These are phyloP conservation scores for Sphaerulina musiva DNA, from an alignment of 2,329 filamentous ascomycete genomes.

Conservation along the genomic window DNA sequence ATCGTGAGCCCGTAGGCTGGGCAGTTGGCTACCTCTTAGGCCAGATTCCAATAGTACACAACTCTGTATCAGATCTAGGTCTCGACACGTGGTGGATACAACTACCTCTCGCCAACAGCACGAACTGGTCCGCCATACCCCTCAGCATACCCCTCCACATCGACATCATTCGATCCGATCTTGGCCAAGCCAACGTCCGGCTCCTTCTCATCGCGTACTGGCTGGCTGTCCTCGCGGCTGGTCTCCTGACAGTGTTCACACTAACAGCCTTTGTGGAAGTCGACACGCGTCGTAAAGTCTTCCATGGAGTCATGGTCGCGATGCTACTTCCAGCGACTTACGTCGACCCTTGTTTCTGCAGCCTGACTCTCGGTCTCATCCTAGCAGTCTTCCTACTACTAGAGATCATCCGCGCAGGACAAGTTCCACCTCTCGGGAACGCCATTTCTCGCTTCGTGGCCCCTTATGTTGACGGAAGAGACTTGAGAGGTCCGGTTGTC, in stretches of 20 bases:
- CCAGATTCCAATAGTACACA: conserved; percentile 64
- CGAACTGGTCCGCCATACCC: conserved; percentile 5
- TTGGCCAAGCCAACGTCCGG: conserved; percentile 77
- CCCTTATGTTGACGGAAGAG: conserved; percentile 89
- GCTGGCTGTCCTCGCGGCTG: conserved; percentile 59
- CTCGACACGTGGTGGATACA: conserved; percentile 77
- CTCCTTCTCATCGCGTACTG: conserved; percentile 72
- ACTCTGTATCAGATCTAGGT: conserved; percentile 61
- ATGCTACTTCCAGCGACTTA: conserved; percentile 88
- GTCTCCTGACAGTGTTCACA: conserved; percentile 66
- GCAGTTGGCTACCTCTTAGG: conserved; percentile 83
- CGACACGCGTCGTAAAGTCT: conserved; percentile 91
- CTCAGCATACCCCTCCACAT: conserved; percentile 45
- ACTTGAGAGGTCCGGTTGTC: conserved; percentile 87
- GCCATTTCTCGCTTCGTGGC: conserved; percentile 81
- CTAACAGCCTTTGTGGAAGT: conserved; percentile 83
- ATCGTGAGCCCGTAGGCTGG: conserved; percentile 84
- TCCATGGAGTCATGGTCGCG: conserved; percentile 95
- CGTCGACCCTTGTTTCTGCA: conserved; percentile 76
- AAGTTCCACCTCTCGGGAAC: conserved; percentile 81
- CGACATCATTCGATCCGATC: conserved; percentile 53
- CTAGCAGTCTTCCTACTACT: conserved; percentile 81
- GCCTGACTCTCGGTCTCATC: conserved; percentile 70
- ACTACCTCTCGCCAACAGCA: conserved; percentile 49
- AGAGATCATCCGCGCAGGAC: conserved; percentile 81